Evolutionary conservation across 768 basidiomycete species (phyloP).

Genomic region (Mrakia blollopis): DNA sequence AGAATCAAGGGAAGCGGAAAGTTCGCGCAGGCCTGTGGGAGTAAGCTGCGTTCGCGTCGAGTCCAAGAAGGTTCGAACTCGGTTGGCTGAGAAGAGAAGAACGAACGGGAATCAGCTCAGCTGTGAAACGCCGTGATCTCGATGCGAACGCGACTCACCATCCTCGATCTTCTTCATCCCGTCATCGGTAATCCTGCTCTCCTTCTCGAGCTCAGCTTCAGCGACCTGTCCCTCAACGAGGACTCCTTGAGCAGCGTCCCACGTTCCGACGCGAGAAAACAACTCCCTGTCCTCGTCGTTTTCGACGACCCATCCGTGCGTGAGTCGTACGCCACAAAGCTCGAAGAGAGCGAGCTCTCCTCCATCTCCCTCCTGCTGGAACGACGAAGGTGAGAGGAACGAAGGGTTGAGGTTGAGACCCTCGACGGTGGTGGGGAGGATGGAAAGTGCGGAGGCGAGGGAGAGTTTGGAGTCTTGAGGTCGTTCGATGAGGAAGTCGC

Average conservation of each 20-base stretch:
- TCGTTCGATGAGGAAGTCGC: constrained; percentile 30
- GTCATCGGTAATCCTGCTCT: constrained; percentile 60
- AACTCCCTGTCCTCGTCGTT: constrained; percentile 35
- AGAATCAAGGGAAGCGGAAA: constrained; percentile 23
- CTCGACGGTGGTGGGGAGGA: constrained; percentile 72
- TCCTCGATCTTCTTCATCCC: constrained; percentile 67
- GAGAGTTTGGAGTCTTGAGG: constrained; percentile 44
- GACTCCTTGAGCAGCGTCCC: constrained; percentile 16
- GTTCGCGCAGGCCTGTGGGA: constrained; percentile 9
- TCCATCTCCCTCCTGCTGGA: constrained; percentile 55
- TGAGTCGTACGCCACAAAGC: constrained; percentile 71
- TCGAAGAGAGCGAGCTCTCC: constrained; percentile 81
- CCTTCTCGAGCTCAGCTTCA: constrained; percentile 38
- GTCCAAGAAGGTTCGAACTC: constrained; percentile 22
- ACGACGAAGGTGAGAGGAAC: constrained; percentile 65
- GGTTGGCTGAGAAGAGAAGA: neutral
- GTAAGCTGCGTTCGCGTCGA: constrained; percentile 28
- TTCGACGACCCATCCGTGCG: constrained; percentile 71
- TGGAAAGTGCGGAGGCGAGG: constrained; percentile 65
- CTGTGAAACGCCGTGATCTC: neutral
- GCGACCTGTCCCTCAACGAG: constrained; percentile 37
- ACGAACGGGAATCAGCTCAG: neutral
- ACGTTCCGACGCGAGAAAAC: constrained; percentile 32
- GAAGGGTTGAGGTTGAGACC: constrained; percentile 86
- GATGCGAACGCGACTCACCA: constrained; percentile 11